Percentiles rank a stretch among this genome's conserved stretches.
phyloP scores from a whole-genome alignment of 75 land plant genomes.

The Cupressus sempervirens region DNA sequence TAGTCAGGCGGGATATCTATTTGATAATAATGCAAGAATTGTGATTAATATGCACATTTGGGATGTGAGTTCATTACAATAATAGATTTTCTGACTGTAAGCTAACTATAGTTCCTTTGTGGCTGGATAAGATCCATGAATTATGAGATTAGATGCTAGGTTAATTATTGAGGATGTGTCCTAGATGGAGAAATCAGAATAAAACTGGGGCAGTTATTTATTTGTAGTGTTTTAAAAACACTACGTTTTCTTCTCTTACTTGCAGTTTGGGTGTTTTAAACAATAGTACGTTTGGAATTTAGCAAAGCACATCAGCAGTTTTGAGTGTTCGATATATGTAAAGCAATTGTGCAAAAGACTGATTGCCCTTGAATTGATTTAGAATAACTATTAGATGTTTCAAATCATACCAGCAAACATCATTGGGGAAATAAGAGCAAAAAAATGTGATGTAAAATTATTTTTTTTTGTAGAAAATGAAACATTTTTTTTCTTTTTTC shows the following conservation, averaged over 20 bases:
- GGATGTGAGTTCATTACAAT: background rate
- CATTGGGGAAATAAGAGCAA: no score
- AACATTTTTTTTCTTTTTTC: no score
- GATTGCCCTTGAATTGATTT: background rate
- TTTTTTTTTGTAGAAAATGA: no score
- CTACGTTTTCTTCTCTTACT: background rate
- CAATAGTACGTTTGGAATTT: background rate
- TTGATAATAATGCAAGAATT: slow-evolving; percentile 3
- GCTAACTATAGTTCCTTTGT: background rate
- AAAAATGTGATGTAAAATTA: no score
- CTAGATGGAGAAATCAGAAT: background rate
- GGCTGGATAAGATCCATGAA: background rate
- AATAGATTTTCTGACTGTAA: background rate
- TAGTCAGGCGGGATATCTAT: background rate
- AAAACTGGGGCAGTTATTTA: background rate
- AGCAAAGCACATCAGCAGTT: background rate
- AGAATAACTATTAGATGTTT: background rate
- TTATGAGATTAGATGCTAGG: background rate
- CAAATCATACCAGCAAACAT: no score
- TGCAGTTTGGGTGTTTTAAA: background rate
- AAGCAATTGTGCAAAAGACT: background rate
- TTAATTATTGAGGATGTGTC: background rate
- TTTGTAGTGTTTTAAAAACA: background rate
- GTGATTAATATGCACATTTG: background rate
- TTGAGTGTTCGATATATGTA: background rate